Evolutionary conservation across 306 rosid genomes (phyloP).

Genomic region (Argentina anserina): DNA sequence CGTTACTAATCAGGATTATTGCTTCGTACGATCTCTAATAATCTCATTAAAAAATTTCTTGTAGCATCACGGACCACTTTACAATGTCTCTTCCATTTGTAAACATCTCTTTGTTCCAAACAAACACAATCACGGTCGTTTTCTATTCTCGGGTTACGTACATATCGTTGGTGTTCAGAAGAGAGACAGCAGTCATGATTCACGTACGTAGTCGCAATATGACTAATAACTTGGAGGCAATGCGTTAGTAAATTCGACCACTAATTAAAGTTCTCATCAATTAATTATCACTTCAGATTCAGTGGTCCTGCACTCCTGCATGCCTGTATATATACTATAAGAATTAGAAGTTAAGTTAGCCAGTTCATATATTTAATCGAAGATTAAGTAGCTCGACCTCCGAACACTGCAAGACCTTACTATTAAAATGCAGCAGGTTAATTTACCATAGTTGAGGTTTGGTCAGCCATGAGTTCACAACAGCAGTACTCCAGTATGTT

Average conservation of each 20-base stretch:
- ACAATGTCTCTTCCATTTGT: background rate
- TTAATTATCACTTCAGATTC: background rate
- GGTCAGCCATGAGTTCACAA: too few species aligned
- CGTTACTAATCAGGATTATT: background rate
- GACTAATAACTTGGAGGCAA: background rate
- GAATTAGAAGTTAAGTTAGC: background rate
- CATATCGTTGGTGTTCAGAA: background rate
- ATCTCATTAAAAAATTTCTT: background rate
- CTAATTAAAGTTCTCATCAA: background rate
- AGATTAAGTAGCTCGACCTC: background rate
- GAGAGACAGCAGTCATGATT: background rate
- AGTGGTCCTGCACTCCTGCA: background rate
- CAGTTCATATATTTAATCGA: background rate
- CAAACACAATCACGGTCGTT: background rate
- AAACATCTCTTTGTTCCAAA: background rate
- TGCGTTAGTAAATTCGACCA: background rate
- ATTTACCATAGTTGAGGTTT: too few species aligned
- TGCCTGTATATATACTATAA: background rate
- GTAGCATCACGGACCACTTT: background rate
- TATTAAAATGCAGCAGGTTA: too few species aligned
- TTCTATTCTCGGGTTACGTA: background rate
- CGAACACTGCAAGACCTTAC: too few species aligned
- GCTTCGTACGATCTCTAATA: background rate
- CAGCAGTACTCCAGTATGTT: too few species aligned
- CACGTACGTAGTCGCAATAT: constrained; percentile 7